Percentiles rank a stretch among this genome's conserved stretches.
Evolutionary conservation across 2,329 filamentous ascomycete genomes (phyloP).

Genomic region (Cryphonectria parasitica): DNA sequence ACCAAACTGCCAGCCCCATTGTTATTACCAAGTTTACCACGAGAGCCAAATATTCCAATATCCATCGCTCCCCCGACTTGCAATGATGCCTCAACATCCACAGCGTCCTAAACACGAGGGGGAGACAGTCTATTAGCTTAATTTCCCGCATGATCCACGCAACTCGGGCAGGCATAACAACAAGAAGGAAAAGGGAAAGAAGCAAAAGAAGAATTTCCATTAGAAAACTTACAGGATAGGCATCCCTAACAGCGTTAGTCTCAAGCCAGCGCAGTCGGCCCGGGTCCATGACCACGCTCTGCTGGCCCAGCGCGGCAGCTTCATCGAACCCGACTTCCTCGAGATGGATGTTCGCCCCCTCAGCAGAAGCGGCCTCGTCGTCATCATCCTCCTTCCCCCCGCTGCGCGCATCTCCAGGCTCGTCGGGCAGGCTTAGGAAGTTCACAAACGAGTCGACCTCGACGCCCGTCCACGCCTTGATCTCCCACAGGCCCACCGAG

Average conservation of each 20-base stretch:
- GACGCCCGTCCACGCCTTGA: slow-evolving; percentile 75
- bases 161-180: background rate
- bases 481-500: slow-evolving; percentile 69
- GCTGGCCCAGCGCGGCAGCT: background rate
- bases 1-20: slow-evolving; percentile 18
- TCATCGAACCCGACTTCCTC: slow-evolving; percentile 19
- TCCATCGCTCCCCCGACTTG: slow-evolving; percentile 37
- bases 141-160: no score
- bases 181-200: background rate
- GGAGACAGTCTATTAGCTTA: slow-evolving; percentile 4
- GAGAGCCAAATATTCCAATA: slow-evolving; percentile 46
- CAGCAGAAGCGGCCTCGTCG: background rate
- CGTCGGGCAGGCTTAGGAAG: slow-evolving; percentile 64
- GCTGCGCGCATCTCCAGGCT: background rate
- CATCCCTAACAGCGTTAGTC: slow-evolving; percentile 35
- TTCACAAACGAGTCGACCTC: slow-evolving; percentile 77
- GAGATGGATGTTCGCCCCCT: slow-evolving; percentile 11
- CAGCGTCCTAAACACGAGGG: slow-evolving; percentile 38
- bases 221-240: slow-evolving; percentile 39
- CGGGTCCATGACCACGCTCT: background rate
- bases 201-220: background rate
- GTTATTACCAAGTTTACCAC: slow-evolving; percentile 19
- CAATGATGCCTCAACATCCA: slow-evolving; percentile 47
- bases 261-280: slow-evolving; percentile 30
- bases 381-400: no score